Base-by-base conservation (phyloP, 495 filamentous ascomycete genomes). In the Penicillium canariense region DNA sequence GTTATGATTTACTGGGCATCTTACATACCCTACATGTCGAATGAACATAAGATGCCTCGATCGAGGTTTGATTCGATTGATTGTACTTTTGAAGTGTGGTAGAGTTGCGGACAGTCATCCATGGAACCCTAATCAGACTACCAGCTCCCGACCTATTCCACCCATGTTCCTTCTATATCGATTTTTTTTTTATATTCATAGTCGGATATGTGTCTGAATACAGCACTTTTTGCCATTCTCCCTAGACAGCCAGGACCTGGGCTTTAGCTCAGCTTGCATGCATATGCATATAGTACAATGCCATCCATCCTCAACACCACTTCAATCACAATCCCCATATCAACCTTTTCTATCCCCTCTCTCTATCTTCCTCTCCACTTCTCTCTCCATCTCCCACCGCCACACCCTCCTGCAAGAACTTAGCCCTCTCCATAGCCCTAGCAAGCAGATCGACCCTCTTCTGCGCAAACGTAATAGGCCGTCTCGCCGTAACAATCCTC, bases 401-500 rank as follows among this genome's bases (percentile, higher is more conserved):
- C n/a, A 2, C 26, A 10, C 25, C 36, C 46, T 36, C 52, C 32
- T 44, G 50, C 17, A 58, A 25, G 12, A 31, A 5, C 48, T 45
- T 54, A 18, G 47, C 54, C 23, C 47, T 58, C 22, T 49, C 44
- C 54, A 59, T 62, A 11, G 63, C 51, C 32, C 56, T 60, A 10
- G 61, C 54, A 8, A 68, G 11, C 22, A 70, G 32, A 27, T 63
- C 52, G 25, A 54, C 55, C 39, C 58, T 61, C 32, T 56, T 55
- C 46, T 58, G 55, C n/a, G 65, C 67, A 44, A 69, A 59, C n/a
- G 56, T 51, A 49, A 54, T 45, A 14, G 85, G 81, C 54, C 84
- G 87, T 56, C 82, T 74, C 15, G 69, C 85, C 25, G 76, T 74
- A 25, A 88, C 62, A 26, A 86, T 75, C 11, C 77, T 70, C 12